These are phyloP conservation scores for Hypoxylon fuscum DNA, from an alignment of 495 filamentous ascomycete species.

Conservation along the genomic window DNA sequence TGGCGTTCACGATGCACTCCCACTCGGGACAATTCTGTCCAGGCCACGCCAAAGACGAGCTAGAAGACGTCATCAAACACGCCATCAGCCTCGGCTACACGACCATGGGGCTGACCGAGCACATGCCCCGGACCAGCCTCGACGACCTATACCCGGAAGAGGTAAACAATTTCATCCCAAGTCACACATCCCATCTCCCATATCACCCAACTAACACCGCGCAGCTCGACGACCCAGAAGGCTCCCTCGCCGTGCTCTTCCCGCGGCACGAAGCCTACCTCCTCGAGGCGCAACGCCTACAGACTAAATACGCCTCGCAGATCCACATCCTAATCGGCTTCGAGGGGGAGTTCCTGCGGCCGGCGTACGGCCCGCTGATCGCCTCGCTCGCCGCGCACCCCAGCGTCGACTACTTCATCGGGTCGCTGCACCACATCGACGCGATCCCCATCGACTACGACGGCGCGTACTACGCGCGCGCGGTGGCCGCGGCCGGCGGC, in stretches of 20 bases:
- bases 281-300: slow-evolving; percentile 74
- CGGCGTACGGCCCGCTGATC: slow-evolving; percentile 68
- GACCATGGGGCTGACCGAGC: slow-evolving; percentile 91
- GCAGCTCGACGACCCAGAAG: slow-evolving; percentile 49
- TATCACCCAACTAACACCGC: slow-evolving; percentile 29
- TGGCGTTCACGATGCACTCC: slow-evolving; percentile 99
- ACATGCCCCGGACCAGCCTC: slow-evolving; percentile 81
- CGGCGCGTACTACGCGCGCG: slow-evolving; percentile 69
- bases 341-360: slow-evolving; percentile 90
- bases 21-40: slow-evolving; percentile 98
- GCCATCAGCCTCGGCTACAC: slow-evolving; percentile 83
- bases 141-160: slow-evolving; percentile 94
- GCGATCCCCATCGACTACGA: slow-evolving; percentile 92
- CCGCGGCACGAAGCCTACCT: slow-evolving; percentile 77
- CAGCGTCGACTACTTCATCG: slow-evolving; percentile 85
- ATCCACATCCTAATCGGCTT: slow-evolving; percentile 90
- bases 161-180: slow-evolving; percentile 53
- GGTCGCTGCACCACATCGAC: slow-evolving; percentile 87
- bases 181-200: slow-evolving; percentile 22
- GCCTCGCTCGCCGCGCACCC: slow-evolving; percentile 64
- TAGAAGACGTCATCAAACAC: slow-evolving; percentile 82
- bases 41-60: slow-evolving; percentile 80
- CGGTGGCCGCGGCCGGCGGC: slow-evolving; percentile 34
- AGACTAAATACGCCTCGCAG: slow-evolving; percentile 69
- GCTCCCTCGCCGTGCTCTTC: slow-evolving; percentile 49